These are phyloP conservation scores for Botrytis fabae DNA, from an alignment of 2,329 filamentous ascomycete species.

Conservation along the genomic window DNA sequence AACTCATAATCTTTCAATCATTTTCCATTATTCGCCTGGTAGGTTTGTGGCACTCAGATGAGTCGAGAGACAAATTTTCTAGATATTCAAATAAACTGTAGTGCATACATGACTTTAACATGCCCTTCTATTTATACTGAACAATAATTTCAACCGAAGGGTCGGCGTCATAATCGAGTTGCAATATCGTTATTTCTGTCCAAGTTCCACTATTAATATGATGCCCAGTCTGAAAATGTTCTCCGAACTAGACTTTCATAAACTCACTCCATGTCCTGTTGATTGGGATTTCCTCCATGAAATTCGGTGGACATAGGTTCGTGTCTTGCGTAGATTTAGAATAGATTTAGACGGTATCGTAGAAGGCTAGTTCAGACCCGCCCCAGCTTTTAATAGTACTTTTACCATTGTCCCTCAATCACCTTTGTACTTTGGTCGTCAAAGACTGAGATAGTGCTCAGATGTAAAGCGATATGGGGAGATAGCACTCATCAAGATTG, in stretches of 20 bases:
- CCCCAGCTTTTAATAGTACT: background rate
- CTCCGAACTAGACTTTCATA: fast-evolving
- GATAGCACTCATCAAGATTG: background rate
- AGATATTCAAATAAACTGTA: background rate
- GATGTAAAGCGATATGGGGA: background rate
- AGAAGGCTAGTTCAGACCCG: background rate
- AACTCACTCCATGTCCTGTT: background rate
- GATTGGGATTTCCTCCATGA: background rate
- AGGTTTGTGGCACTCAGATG: background rate
- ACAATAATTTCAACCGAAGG: background rate
- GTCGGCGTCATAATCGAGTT: background rate
- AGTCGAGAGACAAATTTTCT: background rate
- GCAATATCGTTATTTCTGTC: fast-evolving
- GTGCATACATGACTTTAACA: background rate
- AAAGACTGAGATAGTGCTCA: fast-evolving
- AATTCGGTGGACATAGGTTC: background rate
- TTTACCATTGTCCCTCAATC: background rate
- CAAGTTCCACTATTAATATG: background rate
- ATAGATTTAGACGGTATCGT: fast-evolving
- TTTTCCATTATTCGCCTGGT: background rate
- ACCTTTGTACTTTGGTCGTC: background rate
- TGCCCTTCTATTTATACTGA: background rate
- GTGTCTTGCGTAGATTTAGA: background rate
- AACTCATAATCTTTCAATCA: background rate
- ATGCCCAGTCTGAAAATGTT: background rate